A percentile compares a stretch with the other conserved stretches of the same genome.
Conservation (phyloP, 179 eudicot species). For the Amaranthus tricolor region DNA sequence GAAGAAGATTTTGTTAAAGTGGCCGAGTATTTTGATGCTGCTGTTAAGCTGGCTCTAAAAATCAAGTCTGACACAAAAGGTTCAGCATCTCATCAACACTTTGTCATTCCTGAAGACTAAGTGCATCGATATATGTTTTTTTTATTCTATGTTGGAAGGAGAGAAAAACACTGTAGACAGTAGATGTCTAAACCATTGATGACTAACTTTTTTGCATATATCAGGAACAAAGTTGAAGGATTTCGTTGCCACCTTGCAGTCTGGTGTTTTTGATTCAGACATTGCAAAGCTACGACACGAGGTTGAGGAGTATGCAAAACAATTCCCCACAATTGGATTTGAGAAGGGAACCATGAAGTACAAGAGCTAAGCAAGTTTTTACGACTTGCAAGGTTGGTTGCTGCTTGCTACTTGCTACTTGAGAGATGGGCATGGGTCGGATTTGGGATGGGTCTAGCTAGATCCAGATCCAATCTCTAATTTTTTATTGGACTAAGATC, state of each 20-base stretch:
- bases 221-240: slow-evolving; percentile 95
- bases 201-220: slow-evolving; percentile 4
- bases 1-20: slow-evolving; percentile 94
- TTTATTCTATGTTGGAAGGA: neutral
- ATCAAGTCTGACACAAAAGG: slow-evolving; percentile 74
- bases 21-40: slow-evolving; percentile 81
- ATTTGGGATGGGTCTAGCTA: neutral
- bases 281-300: slow-evolving; percentile 69
- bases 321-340: slow-evolving; percentile 92
- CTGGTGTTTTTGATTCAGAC: slow-evolving; percentile 62
- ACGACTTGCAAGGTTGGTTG: slow-evolving; percentile 13
- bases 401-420: neutral
- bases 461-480: neutral
- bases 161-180: neutral
- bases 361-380: slow-evolving; percentile 49
- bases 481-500: neutral
- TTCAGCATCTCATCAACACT: slow-evolving; percentile 19
- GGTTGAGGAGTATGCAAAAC: slow-evolving; percentile 94
- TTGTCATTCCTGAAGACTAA: neutral
- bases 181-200: neutral
- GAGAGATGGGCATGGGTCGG: neutral
- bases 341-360: slow-evolving; percentile 92
- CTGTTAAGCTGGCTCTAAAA: slow-evolving; percentile 77
- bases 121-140: no score
- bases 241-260: slow-evolving; percentile 68